phyloP scores from a whole-genome alignment of 331 rosid species.

The Telfairia occidentalis region DNA sequence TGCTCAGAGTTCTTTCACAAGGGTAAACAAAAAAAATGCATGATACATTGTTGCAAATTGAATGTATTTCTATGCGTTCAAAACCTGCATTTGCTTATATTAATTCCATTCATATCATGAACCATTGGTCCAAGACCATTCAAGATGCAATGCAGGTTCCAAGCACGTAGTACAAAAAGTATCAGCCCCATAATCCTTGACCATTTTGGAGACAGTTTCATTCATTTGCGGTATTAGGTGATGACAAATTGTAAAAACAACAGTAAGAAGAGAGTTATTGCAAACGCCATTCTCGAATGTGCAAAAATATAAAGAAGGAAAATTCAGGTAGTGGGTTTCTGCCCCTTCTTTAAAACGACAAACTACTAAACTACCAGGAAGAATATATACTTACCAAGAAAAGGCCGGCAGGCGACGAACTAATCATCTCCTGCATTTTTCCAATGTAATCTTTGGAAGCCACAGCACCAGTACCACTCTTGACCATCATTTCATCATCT shows the following conservation, averaged over 20 bases:
- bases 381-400: constrained; percentile 23
- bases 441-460: constrained; percentile 18
- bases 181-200: background rate
- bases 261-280: background rate
- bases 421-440: constrained; percentile 32
- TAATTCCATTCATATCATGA: background rate
- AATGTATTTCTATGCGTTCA: background rate
- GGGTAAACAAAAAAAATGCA: background rate
- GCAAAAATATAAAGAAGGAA: background rate
- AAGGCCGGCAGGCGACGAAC: constrained; percentile 26
- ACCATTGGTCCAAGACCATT: background rate
- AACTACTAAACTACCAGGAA: background rate
- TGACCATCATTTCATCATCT: constrained; percentile 9
- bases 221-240: background rate
- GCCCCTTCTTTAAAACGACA: background rate
- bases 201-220: background rate
- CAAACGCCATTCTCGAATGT: background rate
- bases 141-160: background rate
- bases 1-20: background rate
- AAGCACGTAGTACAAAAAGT: background rate
- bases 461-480: constrained; percentile 9
- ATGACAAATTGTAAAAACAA: background rate
- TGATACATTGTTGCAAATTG: background rate
- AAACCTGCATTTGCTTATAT: background rate
- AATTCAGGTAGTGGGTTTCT: background rate